A percentile compares a stretch with the other conserved stretches of the same genome.
Conservation (phyloP, 768 basidiomycete genomes). For the Artomyces pyxidatus region DNA sequence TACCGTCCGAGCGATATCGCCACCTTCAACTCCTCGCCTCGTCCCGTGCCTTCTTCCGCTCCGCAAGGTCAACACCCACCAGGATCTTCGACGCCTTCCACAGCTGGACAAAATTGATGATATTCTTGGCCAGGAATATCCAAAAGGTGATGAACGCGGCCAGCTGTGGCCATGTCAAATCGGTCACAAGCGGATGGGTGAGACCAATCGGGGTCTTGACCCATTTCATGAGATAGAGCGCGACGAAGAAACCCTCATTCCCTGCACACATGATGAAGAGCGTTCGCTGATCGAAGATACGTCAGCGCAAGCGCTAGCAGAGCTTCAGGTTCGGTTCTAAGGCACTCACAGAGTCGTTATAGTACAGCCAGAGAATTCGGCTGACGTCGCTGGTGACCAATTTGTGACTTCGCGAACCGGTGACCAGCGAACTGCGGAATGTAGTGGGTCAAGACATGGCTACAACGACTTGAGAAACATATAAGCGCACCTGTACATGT, state of each 20-base stretch:
- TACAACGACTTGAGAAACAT: background rate
- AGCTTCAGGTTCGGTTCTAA: background rate
- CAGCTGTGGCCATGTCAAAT: conserved; percentile 69
- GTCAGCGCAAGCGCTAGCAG: background rate
- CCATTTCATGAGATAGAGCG: conserved; percentile 90
- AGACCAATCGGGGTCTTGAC: conserved; percentile 52
- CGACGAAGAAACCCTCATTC: conserved; percentile 94
- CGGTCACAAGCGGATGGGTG: conserved; percentile 22
- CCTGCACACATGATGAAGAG: conserved; percentile 91
- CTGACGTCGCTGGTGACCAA: conserved; percentile 88
- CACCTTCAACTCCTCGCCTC: conserved; percentile 20
- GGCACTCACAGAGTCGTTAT: conserved; percentile 77
- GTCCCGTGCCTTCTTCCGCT: conserved; percentile 60
- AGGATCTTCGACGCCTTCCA: conserved; percentile 97
- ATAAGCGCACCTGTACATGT: conserved; percentile 88
- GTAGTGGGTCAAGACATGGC: conserved; percentile 5
- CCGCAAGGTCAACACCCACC: conserved; percentile 87
- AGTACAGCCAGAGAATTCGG: conserved; percentile 85
- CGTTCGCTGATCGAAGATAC: conserved; percentile 43
- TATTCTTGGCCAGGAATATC: conserved; percentile 74
- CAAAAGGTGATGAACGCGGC: conserved; percentile 57
- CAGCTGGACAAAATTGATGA: conserved; percentile 92
- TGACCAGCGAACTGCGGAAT: conserved; percentile 73
- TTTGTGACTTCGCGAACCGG: conserved; percentile 92
- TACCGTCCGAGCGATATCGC: background rate